Evolutionary conservation across 1,284 basidiomycete species (phyloP), one percentile per base, ranked within the genome.

Genomic region (Leccinum subspadiceum): DNA sequence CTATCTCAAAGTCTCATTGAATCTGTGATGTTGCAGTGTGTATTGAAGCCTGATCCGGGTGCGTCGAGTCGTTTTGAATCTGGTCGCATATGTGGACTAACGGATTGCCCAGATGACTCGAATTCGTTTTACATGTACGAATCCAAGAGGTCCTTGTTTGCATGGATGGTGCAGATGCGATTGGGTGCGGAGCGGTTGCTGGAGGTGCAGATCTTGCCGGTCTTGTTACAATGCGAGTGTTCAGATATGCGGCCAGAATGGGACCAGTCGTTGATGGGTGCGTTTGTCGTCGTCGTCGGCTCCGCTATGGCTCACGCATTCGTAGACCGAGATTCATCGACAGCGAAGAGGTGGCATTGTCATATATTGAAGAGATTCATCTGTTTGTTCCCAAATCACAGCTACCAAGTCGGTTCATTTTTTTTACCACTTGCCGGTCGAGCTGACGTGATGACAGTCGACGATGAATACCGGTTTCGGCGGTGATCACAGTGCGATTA

Each of bases 71-170:
- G 20, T 7, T 39, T n/a, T 17, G 44, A 46, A 20, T 48, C 2
- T 46, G 31, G 31, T 31, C 31, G 31, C 31, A 31, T 13, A 4
- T 63, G 12, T 17, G 44, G 15, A 48, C 44, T 48, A 20, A 48
- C 44, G 20, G 44, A 22, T 46, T 9, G 17, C 20, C 4, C 44
- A 95, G 93, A 93, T 68, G 92, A 94, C 63, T 77, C 99, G 20
- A 96, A 98, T 69, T 83, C 93, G 0, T 80, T 96, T 51, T 98
- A 97, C 76, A 93, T 98, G 15, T 98, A 96, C 70, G 96, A 98
- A 74, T 86, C 95, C 15, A 95, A 26, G 26, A 26, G 26, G 82
- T 90, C 93, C 0, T 80, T 97, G 64, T 85, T 98, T 59, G 85
- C 90, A 29, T 85, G 93, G 31, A 85, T 98, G 75, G 87, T 93